Percentiles rank a stretch among this genome's conserved stretches.
phyloP scores from a whole-genome alignment of 2,329 filamentous ascomycete species.

The Colletotrichum sp. region DNA sequence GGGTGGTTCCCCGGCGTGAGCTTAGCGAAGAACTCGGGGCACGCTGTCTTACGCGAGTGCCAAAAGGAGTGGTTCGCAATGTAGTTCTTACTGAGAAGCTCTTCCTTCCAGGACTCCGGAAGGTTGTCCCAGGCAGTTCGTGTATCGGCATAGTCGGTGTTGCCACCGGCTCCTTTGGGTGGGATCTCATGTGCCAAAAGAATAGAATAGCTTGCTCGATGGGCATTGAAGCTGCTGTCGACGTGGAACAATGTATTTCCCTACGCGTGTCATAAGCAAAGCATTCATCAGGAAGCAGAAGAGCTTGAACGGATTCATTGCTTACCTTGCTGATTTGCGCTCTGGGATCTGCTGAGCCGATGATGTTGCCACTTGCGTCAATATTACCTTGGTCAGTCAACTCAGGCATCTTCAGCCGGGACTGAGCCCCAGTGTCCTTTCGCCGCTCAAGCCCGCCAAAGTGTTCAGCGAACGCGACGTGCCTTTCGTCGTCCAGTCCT shows the following conservation, averaged over 20 bases:
- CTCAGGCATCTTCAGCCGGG: conserved; percentile 31
- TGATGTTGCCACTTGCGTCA: conserved; percentile 40
- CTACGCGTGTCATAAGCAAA: conserved; percentile 14
- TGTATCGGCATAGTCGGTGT: conserved; percentile 59
- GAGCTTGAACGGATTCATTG: too few species aligned
- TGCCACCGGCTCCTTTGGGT: conserved; percentile 49
- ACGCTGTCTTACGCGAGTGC: conserved; percentile 56
- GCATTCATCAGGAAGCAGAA: background rate
- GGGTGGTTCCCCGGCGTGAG: conserved; percentile 42
- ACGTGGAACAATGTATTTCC: conserved; percentile 60
- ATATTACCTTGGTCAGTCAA: conserved; percentile 63
- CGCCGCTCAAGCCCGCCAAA: conserved; percentile 53
- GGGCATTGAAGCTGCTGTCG: conserved; percentile 61
- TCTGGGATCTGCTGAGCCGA: conserved; percentile 37
- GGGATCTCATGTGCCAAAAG: conserved; percentile 55
- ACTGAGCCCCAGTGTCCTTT: background rate
- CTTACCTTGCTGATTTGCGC: conserved; percentile 43
- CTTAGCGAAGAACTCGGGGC: conserved; percentile 51
- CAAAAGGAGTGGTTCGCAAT: conserved; percentile 55
- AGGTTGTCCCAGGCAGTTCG: conserved; percentile 55
- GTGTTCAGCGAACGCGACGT: conserved; percentile 53
- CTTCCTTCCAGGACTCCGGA: conserved; percentile 33
- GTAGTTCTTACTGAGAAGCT: conserved; percentile 43
- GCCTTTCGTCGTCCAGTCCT: conserved; percentile 51
- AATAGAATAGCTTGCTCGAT: conserved; percentile 55